Evolutionary conservation across 1,284 basidiomycete genomes (phyloP).

Genomic region (Naganishia liquefaciens): DNA sequence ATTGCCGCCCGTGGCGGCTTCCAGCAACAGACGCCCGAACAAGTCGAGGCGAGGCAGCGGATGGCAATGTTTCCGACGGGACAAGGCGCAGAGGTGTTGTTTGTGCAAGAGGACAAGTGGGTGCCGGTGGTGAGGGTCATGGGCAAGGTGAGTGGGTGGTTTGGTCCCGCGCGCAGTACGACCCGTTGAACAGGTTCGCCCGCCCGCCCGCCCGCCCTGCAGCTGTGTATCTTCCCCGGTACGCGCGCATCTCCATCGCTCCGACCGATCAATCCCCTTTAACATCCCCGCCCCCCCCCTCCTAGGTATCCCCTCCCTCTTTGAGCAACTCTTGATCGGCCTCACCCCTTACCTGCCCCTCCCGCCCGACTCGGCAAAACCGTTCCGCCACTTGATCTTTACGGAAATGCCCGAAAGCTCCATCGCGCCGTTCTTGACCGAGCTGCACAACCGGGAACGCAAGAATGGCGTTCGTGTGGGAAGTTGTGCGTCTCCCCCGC

Average conservation of each 20-base stretch:
- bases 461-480: constrained; percentile 78
- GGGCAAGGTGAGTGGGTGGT: constrained; percentile 59
- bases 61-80: constrained; percentile 78
- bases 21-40: constrained; percentile 66
- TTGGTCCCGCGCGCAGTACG: too few relatives aligned
- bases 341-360: constrained; percentile 73
- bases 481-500: constrained; percentile 40
- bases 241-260: background rate
- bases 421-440: constrained; percentile 83
- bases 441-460: constrained; percentile 72
- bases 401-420: constrained; percentile 80
- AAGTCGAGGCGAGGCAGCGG: constrained; percentile 68
- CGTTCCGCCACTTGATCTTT: constrained; percentile 73
- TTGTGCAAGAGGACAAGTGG: constrained; percentile 74
- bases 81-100: constrained; percentile 68
- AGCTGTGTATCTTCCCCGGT: constrained; percentile 84
- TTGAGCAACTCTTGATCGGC: constrained; percentile 73
- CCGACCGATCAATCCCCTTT: background rate
- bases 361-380: constrained; percentile 68
- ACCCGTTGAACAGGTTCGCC: too few relatives aligned
- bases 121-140: constrained; percentile 81
- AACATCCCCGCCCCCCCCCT: background rate
- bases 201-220: too few relatives aligned
- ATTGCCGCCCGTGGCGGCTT: constrained; percentile 61
- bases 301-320: constrained; percentile 68